These are phyloP conservation scores for Gracilaria domingensis DNA, from an alignment of 23 red algal species.

Conservation along the genomic window DNA sequence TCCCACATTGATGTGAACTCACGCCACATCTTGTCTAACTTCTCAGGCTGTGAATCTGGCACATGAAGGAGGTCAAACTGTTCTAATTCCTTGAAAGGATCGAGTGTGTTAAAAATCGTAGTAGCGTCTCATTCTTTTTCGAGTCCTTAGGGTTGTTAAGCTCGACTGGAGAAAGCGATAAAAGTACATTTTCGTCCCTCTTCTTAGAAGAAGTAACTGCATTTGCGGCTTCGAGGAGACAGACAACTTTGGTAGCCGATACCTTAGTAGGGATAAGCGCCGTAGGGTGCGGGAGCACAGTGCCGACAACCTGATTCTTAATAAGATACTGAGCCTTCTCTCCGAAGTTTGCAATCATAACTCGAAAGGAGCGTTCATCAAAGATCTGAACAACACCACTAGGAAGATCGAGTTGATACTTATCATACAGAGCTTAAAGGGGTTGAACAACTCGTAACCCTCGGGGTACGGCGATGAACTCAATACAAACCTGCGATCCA, in stretches of 20 bases:
- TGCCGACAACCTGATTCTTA: neutral
- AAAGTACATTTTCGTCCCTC: no score
- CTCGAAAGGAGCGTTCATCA: neutral
- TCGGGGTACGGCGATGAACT: neutral
- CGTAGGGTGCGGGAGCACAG: neutral
- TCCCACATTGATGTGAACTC: neutral
- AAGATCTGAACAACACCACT: neutral
- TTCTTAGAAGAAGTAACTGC: no score
- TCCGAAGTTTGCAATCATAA: neutral
- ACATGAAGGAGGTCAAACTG: conserved; percentile 14
- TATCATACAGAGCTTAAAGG: neutral
- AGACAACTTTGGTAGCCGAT: no score
- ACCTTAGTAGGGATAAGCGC: no score
- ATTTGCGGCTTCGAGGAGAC: no score
- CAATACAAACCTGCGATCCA: neutral
- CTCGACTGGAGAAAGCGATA: no score
- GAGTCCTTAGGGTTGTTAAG: no score
- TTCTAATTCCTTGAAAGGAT: neutral
- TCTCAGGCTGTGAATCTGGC: neutral
- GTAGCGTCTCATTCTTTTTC: neutral
- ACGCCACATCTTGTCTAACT: neutral
- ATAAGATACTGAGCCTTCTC: neutral
- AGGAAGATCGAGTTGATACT: neutral
- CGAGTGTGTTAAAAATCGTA: neutral
- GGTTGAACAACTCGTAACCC: neutral